A percentile compares a stretch with the other conserved stretches of the same genome.
Evolutionary conservation across 441 rosid species (phyloP).

Genomic region (Viola pubescens): DNA sequence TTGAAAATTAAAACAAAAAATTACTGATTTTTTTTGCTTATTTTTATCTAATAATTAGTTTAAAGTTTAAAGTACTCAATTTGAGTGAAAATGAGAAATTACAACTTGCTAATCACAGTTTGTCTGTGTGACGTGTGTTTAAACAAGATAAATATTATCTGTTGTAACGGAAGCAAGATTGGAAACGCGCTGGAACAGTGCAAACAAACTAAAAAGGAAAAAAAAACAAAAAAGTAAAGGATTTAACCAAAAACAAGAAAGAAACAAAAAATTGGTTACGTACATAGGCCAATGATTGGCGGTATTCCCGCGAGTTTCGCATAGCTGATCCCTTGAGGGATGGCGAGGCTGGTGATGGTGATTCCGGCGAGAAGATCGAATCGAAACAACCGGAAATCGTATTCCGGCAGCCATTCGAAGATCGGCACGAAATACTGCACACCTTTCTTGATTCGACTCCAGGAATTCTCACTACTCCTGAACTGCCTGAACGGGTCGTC

Average conservation of each 20-base stretch:
- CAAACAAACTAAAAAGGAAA: too few relatives aligned
- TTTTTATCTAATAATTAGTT: too few relatives aligned
- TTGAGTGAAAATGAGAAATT: too few relatives aligned
- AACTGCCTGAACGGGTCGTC: slow-evolving; percentile 72
- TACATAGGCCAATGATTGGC: slow-evolving; percentile 82
- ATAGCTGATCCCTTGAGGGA: slow-evolving; percentile 92
- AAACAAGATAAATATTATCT: too few relatives aligned
- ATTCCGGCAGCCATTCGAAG: slow-evolving; percentile 72
- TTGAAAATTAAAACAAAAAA: not conserved
- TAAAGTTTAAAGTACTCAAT: too few relatives aligned
- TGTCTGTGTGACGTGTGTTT: too few relatives aligned
- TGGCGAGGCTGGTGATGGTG: slow-evolving; percentile 85
- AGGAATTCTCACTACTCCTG: slow-evolving; percentile 17
- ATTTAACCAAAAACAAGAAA: not conserved
- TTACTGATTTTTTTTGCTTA: too few relatives aligned
- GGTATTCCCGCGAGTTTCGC: slow-evolving; percentile 72
- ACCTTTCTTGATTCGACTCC: slow-evolving; percentile 21
- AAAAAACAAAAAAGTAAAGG: too few relatives aligned
- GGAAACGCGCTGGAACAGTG: too few relatives aligned
- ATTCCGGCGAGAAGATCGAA: slow-evolving; percentile 80
- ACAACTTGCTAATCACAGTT: too few relatives aligned
- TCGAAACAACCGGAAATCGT: slow-evolving; percentile 33
- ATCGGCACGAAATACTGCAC: slow-evolving; percentile 64
- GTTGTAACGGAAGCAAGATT: too few relatives aligned
- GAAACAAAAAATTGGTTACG: slow-evolving; percentile 9